These are phyloP conservation scores for Pichia phayaonensis DNA, from an alignment of 805 yeast genomes.

Conservation along the genomic window DNA sequence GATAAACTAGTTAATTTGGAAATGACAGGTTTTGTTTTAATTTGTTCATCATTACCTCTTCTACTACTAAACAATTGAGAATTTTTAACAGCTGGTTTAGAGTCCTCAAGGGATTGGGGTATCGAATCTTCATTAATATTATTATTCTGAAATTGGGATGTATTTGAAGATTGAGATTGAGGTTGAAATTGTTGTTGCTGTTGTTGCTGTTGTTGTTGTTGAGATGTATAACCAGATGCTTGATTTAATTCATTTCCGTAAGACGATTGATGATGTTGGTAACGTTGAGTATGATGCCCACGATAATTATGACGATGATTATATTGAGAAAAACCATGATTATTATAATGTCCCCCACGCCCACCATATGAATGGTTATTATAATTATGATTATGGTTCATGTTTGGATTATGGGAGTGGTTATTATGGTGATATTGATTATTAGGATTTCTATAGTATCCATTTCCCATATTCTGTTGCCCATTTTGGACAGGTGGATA, in stretches of 20 bases:
- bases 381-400: neutral
- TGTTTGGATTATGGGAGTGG: neutral
- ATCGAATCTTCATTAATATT: neutral
- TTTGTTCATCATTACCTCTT: neutral
- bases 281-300: neutral
- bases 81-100: neutral
- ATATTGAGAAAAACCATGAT: slow-evolving; percentile 1
- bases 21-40: neutral
- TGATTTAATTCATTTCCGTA: neutral
- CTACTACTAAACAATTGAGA: slow-evolving; percentile 6
- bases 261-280: neutral
- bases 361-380: neutral
- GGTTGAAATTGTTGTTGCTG: neutral
- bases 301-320: slow-evolving; percentile 2
- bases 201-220: neutral
- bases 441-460: slow-evolving; percentile 7
- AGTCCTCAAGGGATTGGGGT: neutral
- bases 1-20: neutral
- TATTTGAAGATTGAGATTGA: neutral
- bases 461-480: slow-evolving; percentile 2
- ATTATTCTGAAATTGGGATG: neutral
- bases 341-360: neutral
- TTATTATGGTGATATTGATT: slow-evolving; percentile 5
- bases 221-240: neutral
- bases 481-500: neutral